Evolutionary conservation across 108 stramenopile genomes (phyloP), one percentile per base, ranked within the genome.

Genomic region (Craspedostauros australis): DNA sequence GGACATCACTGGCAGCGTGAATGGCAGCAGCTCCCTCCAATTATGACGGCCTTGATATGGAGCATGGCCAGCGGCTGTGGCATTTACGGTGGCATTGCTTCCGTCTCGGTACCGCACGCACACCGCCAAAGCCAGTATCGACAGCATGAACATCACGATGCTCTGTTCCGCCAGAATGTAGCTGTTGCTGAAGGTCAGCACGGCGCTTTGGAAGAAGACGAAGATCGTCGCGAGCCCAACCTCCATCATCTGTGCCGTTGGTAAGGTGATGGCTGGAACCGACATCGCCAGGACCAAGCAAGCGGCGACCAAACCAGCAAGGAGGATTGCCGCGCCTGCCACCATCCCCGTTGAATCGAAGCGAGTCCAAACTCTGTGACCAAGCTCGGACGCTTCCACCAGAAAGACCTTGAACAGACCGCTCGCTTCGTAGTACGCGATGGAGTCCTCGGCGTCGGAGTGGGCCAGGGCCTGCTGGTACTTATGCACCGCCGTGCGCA

Each of bases 291-390:
- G 4, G 4, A 70, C 7, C 14, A 84, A 8, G 31, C 81, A 53
- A 18, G 72, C 69, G 15, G 80, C 15, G 15, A 53, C 43, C n/a
- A n/a, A n/a, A n/a, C n/a, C n/a, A n/a, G n/a, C n/a, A n/a, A n/a
- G n/a, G 26, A 91, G 33, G n/a, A 80, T 39, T n/a, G 30, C 40
- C 32, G 76, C 70, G 27, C 88, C 88, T 1, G 67, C 7, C 11
- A 68, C 72, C 90, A 92, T 92, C 21, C 86, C 90, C 34, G 54
- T 15, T 31, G 68, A 76, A 56, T 87, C 80, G 43, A 92, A 92
- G 48, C 77, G 76, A 24, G 90, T 92, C 90, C 90, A 92, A 16
- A 92, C 90, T 32, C 65, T 60, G 37, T 86, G 80, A 18, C 90
- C 90, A 7, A 87, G 60, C 25, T 70, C 84, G n/a, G 79, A 64